Evolutionary conservation across 2,329 filamentous ascomycete genomes (phyloP).

Genomic region (Aureobasidium sp.): DNA sequence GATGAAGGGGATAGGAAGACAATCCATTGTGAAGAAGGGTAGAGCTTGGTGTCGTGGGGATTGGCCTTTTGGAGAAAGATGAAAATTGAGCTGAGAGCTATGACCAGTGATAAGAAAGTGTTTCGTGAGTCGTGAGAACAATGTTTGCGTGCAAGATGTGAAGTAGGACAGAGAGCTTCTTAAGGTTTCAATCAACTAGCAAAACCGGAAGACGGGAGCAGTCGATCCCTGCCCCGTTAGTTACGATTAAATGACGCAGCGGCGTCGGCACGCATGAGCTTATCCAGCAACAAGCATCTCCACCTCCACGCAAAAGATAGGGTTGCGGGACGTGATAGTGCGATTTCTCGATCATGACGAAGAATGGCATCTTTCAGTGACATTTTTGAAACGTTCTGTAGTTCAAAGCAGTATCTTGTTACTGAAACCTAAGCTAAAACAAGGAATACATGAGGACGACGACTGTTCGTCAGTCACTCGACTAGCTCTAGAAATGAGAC

Average conservation of each 20-base stretch:
- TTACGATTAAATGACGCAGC: not conserved
- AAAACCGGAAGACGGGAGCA: not conserved
- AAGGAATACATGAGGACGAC: slow-evolving; percentile 2
- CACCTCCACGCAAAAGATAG: not conserved
- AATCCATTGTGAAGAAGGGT: slow-evolving; percentile 12
- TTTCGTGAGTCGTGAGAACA: not conserved
- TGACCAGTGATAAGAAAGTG: not conserved
- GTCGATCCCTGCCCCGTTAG: not conserved
- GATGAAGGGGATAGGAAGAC: slow-evolving; percentile 23
- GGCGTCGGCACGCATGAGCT: not conserved
- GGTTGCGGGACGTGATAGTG: not conserved
- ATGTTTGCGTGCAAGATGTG: not conserved
- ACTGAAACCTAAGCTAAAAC: not conserved
- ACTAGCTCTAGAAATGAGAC: not conserved
- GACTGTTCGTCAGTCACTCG: not conserved
- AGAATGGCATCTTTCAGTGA: not conserved
- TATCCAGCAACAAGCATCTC: slow-evolving; percentile 1
- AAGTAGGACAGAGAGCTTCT: not conserved
- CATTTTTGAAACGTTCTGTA: not conserved
- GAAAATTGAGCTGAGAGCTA: not conserved
- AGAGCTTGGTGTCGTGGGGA: too few species aligned
- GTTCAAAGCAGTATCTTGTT: slow-evolving; percentile 7
- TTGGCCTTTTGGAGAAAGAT: not conserved
- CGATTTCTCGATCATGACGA: slow-evolving; percentile 1
- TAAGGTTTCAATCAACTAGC: not conserved